These are phyloP conservation scores for Filobasidium wieringae DNA, from an alignment of 768 basidiomycete species.

Conservation along the genomic window DNA sequence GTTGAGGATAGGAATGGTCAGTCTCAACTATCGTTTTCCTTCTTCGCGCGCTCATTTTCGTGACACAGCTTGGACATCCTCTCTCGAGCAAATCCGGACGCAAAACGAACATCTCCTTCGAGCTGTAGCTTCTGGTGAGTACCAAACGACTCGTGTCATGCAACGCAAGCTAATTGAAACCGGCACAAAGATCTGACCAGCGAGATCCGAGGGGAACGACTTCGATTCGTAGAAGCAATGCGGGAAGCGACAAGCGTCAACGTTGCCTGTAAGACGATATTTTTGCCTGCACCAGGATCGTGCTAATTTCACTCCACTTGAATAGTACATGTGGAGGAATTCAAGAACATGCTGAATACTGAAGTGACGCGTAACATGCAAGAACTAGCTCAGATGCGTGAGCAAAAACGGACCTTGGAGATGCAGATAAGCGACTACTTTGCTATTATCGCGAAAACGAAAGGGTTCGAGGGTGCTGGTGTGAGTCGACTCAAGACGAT, in stretches of 20 bases:
- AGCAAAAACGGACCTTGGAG: conserved; percentile 35
- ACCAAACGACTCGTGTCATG: neutral
- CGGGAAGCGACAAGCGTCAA: conserved; percentile 82
- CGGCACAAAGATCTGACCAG: conserved; percentile 56
- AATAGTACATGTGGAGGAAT: conserved; percentile 71
- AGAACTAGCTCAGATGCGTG: conserved; percentile 46
- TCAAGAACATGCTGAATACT: conserved; percentile 64
- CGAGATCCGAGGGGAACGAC: conserved; percentile 73
- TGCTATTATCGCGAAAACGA: conserved; percentile 32
- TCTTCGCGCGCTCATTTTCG: neutral
- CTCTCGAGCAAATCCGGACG: conserved; percentile 37
- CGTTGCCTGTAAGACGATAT: conserved; percentile 9
- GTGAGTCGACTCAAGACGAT: neutral
- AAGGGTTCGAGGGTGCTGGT: neutral
- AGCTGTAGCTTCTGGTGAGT: conserved; percentile 53
- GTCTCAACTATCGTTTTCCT: neutral
- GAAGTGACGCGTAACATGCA: conserved; percentile 64
- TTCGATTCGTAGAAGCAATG: conserved; percentile 89
- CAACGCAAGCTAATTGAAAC: neutral
- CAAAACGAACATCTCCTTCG: conserved; percentile 63
- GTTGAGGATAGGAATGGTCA: conserved; percentile 33
- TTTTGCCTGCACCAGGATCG: neutral
- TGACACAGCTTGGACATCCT: neutral
- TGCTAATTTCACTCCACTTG: neutral
- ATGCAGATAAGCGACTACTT: conserved; percentile 36